Conservation (phyloP, 2,329 filamentous ascomycete species). For the Beauveria caledonica region DNA sequence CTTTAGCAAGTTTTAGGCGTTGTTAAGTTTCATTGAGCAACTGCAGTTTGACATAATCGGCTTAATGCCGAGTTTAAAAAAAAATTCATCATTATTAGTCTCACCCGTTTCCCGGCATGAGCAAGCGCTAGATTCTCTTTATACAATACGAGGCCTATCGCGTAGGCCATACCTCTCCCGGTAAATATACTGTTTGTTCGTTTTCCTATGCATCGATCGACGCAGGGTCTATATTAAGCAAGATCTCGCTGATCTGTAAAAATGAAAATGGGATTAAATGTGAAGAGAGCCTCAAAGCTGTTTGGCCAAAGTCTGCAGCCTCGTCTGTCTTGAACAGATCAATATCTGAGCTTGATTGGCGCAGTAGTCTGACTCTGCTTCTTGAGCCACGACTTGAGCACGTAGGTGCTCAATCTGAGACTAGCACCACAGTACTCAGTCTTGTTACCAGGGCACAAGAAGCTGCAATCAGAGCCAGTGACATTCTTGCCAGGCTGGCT, state of each 20-base stretch:
- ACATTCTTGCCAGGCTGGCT: constrained; percentile 22
- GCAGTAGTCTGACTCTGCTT: background rate
- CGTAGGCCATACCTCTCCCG: background rate
- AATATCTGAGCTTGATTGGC: constrained; percentile 3
- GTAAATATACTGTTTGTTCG: background rate
- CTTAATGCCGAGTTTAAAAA: no score
- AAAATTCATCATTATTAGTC: background rate
- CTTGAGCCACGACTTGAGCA: constrained; percentile 10
- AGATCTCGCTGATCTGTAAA: background rate
- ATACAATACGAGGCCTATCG: background rate
- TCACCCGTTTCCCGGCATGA: background rate
- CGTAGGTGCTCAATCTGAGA: constrained; percentile 25
- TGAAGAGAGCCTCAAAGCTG: background rate
- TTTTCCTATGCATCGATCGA: constrained; percentile 1
- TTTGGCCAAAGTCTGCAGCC: no score
- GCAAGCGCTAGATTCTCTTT: background rate
- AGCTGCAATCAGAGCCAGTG: constrained; percentile 23
- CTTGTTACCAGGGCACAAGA: constrained; percentile 26
- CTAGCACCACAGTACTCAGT: constrained; percentile 25
- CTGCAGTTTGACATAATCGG: no score
- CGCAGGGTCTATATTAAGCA: background rate
- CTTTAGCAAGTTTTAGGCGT: no score
- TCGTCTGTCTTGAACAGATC: background rate
- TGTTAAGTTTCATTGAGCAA: no score
- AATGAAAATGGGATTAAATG: background rate